Evolutionary conservation across 2,329 filamentous ascomycete genomes (phyloP), one percentile per base, ranked within the genome.

Genomic region (Penicillium olsonii): DNA sequence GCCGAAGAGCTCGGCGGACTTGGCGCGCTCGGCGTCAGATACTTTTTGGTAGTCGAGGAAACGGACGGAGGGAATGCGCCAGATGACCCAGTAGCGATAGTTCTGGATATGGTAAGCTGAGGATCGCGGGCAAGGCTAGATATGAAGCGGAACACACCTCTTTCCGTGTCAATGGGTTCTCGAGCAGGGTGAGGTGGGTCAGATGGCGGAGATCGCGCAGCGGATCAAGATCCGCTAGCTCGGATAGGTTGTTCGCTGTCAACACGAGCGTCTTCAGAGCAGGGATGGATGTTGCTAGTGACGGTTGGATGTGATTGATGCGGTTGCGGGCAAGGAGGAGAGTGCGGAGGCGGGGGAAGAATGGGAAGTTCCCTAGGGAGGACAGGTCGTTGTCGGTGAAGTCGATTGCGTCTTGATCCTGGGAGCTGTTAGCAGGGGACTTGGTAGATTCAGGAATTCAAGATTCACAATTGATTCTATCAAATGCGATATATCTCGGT

Each of bases 371-470:
- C 59, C 86, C 87, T 56, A 99, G 83, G 42, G 87, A 79, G 62
- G 89, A 84, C 66, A 99, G 92, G 74, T 96, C 92, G 73, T 99
- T 99, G 79, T 99, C 94, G 73, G 94, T 97, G 66, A 99, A 87
- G 77, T 99, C 94, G 79, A 99, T 95, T 59, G 90, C 86, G 78
- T 97, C 94, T 82, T 95, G 91, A 64, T 92, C 90, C 90, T 95
- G 29, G 12, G n/a, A 38, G n/a, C 14, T 8, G 37, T 61, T 41
- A 35, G 33, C 7, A 35, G 10, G n/a, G 7, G 15, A 6, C n/a
- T 12, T 31, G 10, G 6, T 11, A 18, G 9, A 1, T 9, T 18
- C 2, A 5, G 22, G 15, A 18, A 8, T 7, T 18, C 3, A 8
- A 18, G 33, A n/a, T 35, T 35, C 6, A 9, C 33, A 17, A 35